Conservation (phyloP, 2,329 filamentous ascomycete species). For the Calonectria hongkongensis region DNA sequence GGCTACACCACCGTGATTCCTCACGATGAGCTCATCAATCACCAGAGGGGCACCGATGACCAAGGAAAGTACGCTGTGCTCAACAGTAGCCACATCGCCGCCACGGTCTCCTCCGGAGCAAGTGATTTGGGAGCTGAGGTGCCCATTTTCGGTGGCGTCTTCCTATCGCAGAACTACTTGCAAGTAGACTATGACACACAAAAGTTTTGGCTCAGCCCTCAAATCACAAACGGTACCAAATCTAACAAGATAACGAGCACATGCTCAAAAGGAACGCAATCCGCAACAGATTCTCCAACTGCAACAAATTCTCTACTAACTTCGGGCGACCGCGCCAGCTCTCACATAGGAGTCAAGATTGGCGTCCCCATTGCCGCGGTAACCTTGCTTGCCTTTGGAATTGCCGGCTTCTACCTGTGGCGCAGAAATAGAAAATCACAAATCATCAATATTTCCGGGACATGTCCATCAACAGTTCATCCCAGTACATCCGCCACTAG, state of each 20-base stretch:
- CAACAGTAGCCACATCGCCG: constrained; percentile 35
- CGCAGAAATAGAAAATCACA: neutral
- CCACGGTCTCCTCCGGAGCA: constrained; percentile 11
- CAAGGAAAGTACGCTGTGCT: constrained; percentile 33
- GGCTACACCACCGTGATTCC: constrained; percentile 34
- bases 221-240: constrained; percentile 23
- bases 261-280: constrained; percentile 3
- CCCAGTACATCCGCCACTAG: neutral
- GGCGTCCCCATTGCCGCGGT: constrained; percentile 10
- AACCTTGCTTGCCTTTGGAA: neutral
- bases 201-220: constrained; percentile 38
- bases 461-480: neutral
- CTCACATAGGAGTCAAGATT: constrained; percentile 17
- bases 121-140: constrained; percentile 31
- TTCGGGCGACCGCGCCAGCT: neutral
- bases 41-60: constrained; percentile 30
- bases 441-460: neutral
- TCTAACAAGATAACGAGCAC: constrained; percentile 22
- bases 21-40: constrained; percentile 34
- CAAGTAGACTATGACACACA: constrained; percentile 23
- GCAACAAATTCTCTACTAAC: no score
- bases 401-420: constrained; percentile 13
- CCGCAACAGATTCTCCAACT: no score
- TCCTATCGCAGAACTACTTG: constrained; percentile 38
- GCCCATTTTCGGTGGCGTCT: constrained; percentile 35